Percentiles rank a stretch among this genome's conserved stretches.
Conservation (phyloP, 2,329 filamentous ascomycete species). For the Cladosporium sp. region DNA sequence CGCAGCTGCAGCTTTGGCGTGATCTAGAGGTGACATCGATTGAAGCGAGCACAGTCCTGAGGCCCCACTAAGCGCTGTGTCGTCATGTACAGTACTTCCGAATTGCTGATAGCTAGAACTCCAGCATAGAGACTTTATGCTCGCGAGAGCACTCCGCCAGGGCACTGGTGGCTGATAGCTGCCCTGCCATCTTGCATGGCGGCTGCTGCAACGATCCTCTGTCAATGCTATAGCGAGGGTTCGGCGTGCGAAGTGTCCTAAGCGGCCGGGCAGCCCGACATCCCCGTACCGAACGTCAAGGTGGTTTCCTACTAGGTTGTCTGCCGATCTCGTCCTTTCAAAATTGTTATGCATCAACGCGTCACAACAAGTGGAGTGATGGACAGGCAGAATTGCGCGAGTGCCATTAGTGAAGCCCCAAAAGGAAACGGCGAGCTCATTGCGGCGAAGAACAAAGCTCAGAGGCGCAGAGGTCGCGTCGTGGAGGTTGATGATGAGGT, state of each 20-base stretch:
- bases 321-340: not conserved
- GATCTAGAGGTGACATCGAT: not conserved
- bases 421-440: not conserved
- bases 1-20: not conserved
- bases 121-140: not conserved
- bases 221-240: not conserved
- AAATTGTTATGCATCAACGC: not conserved
- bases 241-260: not conserved
- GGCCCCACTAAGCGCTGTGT: not conserved
- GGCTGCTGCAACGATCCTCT: not conserved
- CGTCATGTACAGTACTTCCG: not conserved
- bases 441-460: not conserved
- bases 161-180: not conserved
- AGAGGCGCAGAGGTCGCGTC: slow-evolving; percentile 2
- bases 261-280: not conserved
- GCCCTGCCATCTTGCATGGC: not conserved
- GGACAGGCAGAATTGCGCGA: not conserved
- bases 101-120: not conserved
- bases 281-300: not conserved
- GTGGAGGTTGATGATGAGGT: not conserved
- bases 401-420: not conserved
- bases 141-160: not conserved
- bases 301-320: not conserved
- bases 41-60: not conserved
- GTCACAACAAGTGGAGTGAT: not conserved